Conservation (phyloP, 1,284 basidiomycete species). For the Cryptococcus sp. region DNA sequence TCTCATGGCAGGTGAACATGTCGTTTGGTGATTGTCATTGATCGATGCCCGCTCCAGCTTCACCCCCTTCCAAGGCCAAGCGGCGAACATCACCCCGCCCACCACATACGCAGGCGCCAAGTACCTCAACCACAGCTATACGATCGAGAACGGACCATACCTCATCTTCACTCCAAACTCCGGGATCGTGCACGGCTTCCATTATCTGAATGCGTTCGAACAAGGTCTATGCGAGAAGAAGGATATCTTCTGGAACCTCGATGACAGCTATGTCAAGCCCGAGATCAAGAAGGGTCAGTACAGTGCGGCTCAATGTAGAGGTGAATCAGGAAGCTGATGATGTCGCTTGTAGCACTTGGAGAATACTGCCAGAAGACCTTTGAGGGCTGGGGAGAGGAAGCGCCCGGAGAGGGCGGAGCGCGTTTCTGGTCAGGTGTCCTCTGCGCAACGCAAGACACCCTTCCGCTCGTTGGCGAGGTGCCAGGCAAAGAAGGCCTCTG, state of each 20-base stretch:
- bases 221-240: slow-evolving; percentile 10
- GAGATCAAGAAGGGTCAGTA: slow-evolving; percentile 9
- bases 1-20: neutral
- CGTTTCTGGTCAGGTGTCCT: slow-evolving; percentile 36
- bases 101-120: slow-evolving; percentile 19
- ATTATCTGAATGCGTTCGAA: slow-evolving; percentile 4
- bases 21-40: neutral
- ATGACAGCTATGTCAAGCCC: slow-evolving; percentile 21
- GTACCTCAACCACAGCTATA: slow-evolving; percentile 23
- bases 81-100: slow-evolving; percentile 30
- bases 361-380: slow-evolving; percentile 23
- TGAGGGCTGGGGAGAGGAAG: slow-evolving; percentile 29
- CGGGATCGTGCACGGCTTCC: slow-evolving; percentile 31
- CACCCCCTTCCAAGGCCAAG: slow-evolving; percentile 29
- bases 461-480: slow-evolving; percentile 32
- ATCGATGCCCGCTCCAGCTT: slow-evolving; percentile 14
- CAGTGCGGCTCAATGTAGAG: neutral
- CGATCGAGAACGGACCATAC: slow-evolving; percentile 31
- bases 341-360: slow-evolving; percentile 8
- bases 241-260: slow-evolving; percentile 20
- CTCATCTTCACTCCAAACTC: slow-evolving; percentile 30
- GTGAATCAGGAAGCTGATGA: neutral
- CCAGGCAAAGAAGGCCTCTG: slow-evolving; percentile 26
- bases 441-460: slow-evolving; percentile 29
- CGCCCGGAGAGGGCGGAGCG: slow-evolving; percentile 27